Conservation (phyloP, 352 stramenopile species). For the Albugo candida region DNA sequence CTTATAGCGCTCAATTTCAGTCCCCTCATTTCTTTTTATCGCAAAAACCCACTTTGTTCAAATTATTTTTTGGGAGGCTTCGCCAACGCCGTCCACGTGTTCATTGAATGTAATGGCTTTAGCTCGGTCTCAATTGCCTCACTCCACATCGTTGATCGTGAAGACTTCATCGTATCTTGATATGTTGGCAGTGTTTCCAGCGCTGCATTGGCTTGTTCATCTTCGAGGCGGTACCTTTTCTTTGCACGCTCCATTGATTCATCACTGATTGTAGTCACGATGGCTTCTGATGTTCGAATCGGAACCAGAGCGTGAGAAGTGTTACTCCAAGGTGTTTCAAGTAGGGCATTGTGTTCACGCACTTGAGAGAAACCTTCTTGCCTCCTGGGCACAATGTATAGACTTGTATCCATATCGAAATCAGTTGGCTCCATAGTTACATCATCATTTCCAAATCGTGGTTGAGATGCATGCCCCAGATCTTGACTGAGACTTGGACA, state of each 20-base stretch:
- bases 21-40: slow-evolving; percentile 1
- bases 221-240: too few relatives aligned
- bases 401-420: neutral
- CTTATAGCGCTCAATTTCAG: slow-evolving; percentile 11
- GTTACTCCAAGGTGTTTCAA: too few relatives aligned
- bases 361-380: too few relatives aligned
- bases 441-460: too few relatives aligned
- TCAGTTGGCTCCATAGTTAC: too few relatives aligned
- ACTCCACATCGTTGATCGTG: neutral
- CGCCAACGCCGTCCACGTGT: slow-evolving; percentile 7
- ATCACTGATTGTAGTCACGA: too few relatives aligned
- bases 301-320: too few relatives aligned
- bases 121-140: slow-evolving; percentile 4
- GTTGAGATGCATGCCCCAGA: too few relatives aligned
- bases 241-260: too few relatives aligned
- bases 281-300: too few relatives aligned
- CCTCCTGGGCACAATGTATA: neutral
- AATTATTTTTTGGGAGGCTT: slow-evolving; percentile 1
- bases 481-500: too few relatives aligned
- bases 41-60: slow-evolving; percentile 5
- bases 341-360: too few relatives aligned
- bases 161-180: neutral
- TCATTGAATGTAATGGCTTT: slow-evolving; percentile 2
- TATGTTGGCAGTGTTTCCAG: neutral
- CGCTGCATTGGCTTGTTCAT: neutral